phyloP scores from a whole-genome alignment of 2,329 filamentous ascomycete species.

The Ophidiomyces ophidiicola region DNA sequence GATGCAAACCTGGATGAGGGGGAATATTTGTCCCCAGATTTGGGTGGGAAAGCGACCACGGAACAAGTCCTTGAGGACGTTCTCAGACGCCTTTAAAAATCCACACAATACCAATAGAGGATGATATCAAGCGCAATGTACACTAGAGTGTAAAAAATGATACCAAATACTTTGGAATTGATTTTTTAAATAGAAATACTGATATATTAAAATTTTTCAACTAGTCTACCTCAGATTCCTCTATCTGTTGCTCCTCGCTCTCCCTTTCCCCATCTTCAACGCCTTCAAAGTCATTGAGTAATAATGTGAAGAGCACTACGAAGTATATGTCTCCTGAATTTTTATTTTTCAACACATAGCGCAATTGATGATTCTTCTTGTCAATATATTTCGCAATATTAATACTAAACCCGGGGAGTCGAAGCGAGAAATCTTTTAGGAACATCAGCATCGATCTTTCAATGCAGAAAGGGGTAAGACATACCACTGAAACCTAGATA shows the following conservation, averaged over 20 bases:
- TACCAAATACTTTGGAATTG: background rate
- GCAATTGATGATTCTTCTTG: constrained; percentile 68
- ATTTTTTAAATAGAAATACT: background rate
- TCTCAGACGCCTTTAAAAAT: constrained; percentile 36
- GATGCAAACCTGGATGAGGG: constrained; percentile 81
- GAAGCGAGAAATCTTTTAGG: constrained; percentile 27
- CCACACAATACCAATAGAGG: background rate
- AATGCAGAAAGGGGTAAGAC: constrained; percentile 13
- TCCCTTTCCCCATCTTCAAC: constrained; percentile 17
- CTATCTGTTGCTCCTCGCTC: background rate
- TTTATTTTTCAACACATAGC: constrained; percentile 82
- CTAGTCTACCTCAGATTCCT: constrained; percentile 19
- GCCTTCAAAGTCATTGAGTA: constrained; percentile 33
- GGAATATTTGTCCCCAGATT: constrained; percentile 70
- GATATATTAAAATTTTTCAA: background rate
- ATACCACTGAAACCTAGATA: constrained; percentile 74
- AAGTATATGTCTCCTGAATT: constrained; percentile 63
- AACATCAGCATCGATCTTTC: background rate
- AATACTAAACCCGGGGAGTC: constrained; percentile 27
- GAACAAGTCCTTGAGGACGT: constrained; percentile 80
- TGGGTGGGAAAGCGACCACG: constrained; percentile 77
- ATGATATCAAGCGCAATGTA: no score
- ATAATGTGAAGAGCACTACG: constrained; percentile 66
- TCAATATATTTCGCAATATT: constrained; percentile 32
- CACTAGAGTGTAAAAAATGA: no score